Conservation (phyloP, 2,329 filamentous ascomycete genomes). For the Ceratocystis cacaofunesta region DNA sequence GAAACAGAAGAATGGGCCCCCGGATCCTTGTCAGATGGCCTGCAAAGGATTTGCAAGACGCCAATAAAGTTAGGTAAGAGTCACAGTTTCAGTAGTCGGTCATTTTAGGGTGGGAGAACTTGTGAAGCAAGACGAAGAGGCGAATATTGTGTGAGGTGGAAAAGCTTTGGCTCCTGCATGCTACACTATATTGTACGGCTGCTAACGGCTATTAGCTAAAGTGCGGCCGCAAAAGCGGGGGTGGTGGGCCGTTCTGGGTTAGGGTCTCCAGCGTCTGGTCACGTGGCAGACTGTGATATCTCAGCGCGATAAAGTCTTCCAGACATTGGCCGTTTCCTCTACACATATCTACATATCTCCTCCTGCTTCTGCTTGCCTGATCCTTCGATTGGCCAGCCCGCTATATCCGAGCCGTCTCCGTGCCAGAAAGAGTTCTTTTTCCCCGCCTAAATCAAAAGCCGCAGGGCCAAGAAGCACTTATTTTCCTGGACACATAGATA, state of each 20-base stretch:
- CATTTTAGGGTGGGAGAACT: neutral
- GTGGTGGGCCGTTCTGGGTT: too few species aligned
- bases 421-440: neutral
- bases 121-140: neutral
- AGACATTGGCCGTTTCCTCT: too few species aligned
- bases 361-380: neutral
- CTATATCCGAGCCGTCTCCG: neutral
- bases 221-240: too few species aligned
- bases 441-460: neutral
- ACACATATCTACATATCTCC: too few species aligned
- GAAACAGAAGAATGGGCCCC: too few species aligned
- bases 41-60: neutral
- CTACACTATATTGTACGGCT: too few species aligned
- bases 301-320: too few species aligned
- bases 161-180: neutral
- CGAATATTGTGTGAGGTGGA: neutral
- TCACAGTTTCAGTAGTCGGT: neutral
- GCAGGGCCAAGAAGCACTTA: neutral
- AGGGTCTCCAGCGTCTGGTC: neutral
- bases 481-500: neutral
- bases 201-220: too few species aligned
- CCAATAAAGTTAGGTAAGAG: neutral
- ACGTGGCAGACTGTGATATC: neutral
- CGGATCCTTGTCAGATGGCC: neutral
- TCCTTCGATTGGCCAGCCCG: neutral